Evolutionary conservation across 2,329 filamentous ascomycete species (phyloP).

Genomic region (Nothomitra cinnamomea): DNA sequence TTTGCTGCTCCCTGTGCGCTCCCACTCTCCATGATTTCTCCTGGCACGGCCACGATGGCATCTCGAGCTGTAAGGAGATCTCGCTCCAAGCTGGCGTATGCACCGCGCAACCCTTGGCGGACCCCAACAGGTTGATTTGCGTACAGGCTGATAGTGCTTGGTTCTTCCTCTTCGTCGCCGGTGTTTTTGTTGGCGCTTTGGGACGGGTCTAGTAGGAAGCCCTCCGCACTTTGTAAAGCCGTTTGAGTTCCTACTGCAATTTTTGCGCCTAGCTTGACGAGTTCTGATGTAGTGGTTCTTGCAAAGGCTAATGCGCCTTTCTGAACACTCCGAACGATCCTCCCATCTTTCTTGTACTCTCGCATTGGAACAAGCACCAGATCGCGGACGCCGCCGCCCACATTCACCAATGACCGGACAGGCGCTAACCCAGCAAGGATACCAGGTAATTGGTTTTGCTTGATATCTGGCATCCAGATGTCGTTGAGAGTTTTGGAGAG

Average conservation of each 20-base stretch:
- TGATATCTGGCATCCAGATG: slow-evolving; percentile 92
- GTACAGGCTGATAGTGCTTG: slow-evolving; percentile 73
- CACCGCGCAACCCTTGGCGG: slow-evolving; percentile 67
- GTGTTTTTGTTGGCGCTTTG: slow-evolving; percentile 36
- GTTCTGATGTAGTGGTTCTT: slow-evolving; percentile 79
- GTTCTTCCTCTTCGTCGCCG: slow-evolving; percentile 48
- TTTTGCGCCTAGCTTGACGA: slow-evolving; percentile 90
- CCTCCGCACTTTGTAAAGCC: slow-evolving; percentile 78
- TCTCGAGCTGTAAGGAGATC: slow-evolving; percentile 78
- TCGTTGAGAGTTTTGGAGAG: slow-evolving; percentile 83
- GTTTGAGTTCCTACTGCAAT: slow-evolving; percentile 88
- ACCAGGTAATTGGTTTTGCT: slow-evolving; percentile 70
- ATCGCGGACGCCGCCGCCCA: slow-evolving; percentile 72
- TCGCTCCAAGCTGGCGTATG: slow-evolving; percentile 64
- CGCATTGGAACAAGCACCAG: slow-evolving; percentile 77
- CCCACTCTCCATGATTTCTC: slow-evolving; percentile 73
- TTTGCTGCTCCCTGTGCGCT: slow-evolving; percentile 65
- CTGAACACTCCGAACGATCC: slow-evolving; percentile 76
- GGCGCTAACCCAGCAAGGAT: slow-evolving; percentile 80
- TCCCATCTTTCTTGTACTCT: slow-evolving; percentile 87
- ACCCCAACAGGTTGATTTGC: slow-evolving; percentile 87
- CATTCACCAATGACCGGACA: slow-evolving; percentile 78
- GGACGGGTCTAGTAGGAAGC: slow-evolving; percentile 29
- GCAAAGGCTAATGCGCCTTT: slow-evolving; percentile 85
- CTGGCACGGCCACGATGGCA: slow-evolving; percentile 86